Evolutionary conservation across 495 filamentous ascomycete genomes (phyloP).

Genomic region (Hyaloscypha hepaticicola): DNA sequence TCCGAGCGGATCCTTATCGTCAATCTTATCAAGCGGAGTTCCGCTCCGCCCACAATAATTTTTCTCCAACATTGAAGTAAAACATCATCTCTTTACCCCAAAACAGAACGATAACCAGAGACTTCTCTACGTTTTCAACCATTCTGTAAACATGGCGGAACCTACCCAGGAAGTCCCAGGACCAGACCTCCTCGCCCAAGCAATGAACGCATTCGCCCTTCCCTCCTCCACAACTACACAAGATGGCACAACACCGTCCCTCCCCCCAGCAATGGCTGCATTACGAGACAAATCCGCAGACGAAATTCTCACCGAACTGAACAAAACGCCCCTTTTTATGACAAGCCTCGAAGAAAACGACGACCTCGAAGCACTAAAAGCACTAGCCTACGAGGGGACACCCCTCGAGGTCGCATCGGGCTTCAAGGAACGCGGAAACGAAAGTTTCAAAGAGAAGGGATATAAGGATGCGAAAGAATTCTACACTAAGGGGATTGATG

Average conservation of each 20-base stretch:
- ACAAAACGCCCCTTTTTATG: constrained; percentile 91
- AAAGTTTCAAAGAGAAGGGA: constrained; percentile 67
- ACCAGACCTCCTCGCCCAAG: constrained; percentile 27
- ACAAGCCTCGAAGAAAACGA: constrained; percentile 82
- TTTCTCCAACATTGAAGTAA: constrained; percentile 1
- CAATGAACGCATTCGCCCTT: constrained; percentile 12
- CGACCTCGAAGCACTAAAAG: constrained; percentile 80
- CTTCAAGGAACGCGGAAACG: constrained; percentile 89
- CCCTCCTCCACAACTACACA: not conserved
- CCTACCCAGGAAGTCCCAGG: not conserved
- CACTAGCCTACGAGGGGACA: constrained; percentile 89
- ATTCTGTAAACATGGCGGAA: not conserved
- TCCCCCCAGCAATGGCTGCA: constrained; percentile 48
- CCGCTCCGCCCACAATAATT: constrained; percentile 13
- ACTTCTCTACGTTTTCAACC: not conserved
- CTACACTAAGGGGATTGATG: constrained; percentile 77
- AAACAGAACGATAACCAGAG: not conserved
- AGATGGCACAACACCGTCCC: constrained; percentile 31
- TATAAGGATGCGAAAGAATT: constrained; percentile 88
- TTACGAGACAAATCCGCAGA: constrained; percentile 62
- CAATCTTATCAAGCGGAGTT: not conserved
- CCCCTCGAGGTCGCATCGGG: constrained; percentile 72
- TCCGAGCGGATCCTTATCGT: not conserved
- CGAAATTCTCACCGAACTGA: constrained; percentile 72
- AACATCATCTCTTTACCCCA: not conserved